These are phyloP conservation scores for Russula lepida DNA, from an alignment of 768 basidiomycete genomes.

Conservation along the genomic window DNA sequence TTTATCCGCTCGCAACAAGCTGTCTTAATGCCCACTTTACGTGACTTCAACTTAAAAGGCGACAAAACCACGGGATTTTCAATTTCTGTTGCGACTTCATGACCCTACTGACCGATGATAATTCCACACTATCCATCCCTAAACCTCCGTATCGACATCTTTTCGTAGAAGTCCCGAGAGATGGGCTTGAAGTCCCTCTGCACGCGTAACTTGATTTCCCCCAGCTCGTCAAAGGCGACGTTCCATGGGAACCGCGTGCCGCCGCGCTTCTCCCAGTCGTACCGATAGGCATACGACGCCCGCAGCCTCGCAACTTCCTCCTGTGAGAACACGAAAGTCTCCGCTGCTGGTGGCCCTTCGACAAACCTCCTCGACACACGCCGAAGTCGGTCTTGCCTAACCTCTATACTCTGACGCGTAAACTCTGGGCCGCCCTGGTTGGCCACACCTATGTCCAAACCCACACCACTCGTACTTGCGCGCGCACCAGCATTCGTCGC, in stretches of 20 bases:
- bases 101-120: neutral
- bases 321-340: constrained; percentile 24
- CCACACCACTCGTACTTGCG: neutral
- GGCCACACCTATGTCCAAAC: too few species aligned
- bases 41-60: neutral
- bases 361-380: constrained; percentile 36
- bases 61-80: neutral
- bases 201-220: constrained; percentile 44
- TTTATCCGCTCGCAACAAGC: neutral
- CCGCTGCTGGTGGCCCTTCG: constrained; percentile 25
- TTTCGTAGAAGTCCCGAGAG: constrained; percentile 37
- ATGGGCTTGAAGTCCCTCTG: constrained; percentile 35
- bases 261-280: constrained; percentile 25
- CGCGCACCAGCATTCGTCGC: too few species aligned
- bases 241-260: constrained; percentile 43
- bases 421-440: constrained; percentile 24
- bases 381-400: constrained; percentile 42
- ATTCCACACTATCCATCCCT: neutral
- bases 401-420: constrained; percentile 34
- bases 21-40: neutral
- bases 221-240: constrained; percentile 46
- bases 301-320: constrained; percentile 33
- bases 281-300: constrained; percentile 45
- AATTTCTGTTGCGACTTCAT: neutral
- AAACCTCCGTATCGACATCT: constrained; percentile 24